Base-by-base conservation (phyloP, 2,329 filamentous ascomycete species). In the Tolypocladium capitatum region DNA sequence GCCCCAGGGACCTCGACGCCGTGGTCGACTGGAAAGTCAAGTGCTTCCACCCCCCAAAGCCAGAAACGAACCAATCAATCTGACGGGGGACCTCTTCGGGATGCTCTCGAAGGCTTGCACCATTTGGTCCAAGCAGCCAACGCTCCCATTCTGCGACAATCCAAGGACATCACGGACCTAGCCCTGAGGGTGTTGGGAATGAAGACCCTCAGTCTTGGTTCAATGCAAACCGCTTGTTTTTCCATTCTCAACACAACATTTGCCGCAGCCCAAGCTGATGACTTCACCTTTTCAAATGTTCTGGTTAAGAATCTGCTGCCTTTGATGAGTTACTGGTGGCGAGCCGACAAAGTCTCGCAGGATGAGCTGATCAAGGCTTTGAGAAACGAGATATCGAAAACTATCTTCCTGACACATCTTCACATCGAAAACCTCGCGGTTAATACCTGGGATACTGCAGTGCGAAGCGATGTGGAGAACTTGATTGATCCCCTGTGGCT, bases 371-470 rank as follows among this genome's bases (percentile, higher is more conserved):
- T 79, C 52, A 79, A 75, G 52, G 72, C 72, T 2, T 63, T 92
- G 45, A 81, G 83, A 55, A 85, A 91, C 53, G 87, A 89, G 61
- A 84, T 95, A 61, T 71, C 94, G 32, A 81, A 81, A 54, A 79
- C 80, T 1, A 68, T 95, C 28, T 80, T 85, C 52, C 69, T 78
- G n/a, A 71, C 81, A 31, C 74, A 80, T 53, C 67, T 83, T 9
- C 79, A 83, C 53, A 68, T 86, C 42, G 73, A 85, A 53, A 68
- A 76, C 49, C 59, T 85, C 31, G 62, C 74, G 27, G 60, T 64
- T 36, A 68, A 75, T 46, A 60, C 65, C 8, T 60, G 64, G 2
- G 64, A 67, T 53, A 63, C 58, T 48, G 60, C 56, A 47, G 63
- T 72, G 48, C 61, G 64, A 28, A 69, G 58, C 41, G 63, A 74